phyloP scores from a whole-genome alignment of 331 rosid genomes.

The Cydonia oblonga region DNA sequence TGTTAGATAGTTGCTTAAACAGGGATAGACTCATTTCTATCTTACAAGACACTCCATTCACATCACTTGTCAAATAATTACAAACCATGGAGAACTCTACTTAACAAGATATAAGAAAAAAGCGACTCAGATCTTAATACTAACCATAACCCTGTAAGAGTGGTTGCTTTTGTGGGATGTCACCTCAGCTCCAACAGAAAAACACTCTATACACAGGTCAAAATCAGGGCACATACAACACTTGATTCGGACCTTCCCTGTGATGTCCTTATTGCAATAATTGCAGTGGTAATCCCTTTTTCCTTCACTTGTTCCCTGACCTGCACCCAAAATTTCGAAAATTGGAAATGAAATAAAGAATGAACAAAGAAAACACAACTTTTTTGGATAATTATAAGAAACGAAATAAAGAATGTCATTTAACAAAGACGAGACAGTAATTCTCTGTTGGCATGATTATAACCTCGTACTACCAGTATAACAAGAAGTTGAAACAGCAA shows the following conservation, averaged over 20 bases:
- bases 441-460: background rate
- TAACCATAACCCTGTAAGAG: constrained; percentile 85
- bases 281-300: constrained; percentile 91
- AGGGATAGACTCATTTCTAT: background rate
- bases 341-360: background rate
- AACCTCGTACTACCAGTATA: background rate
- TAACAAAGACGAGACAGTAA: background rate
- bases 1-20: background rate
- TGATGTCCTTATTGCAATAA: constrained; percentile 89
- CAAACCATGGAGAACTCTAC: background rate
- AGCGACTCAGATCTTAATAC: constrained; percentile 10
- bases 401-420: too few relatives aligned
- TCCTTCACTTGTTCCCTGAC: constrained; percentile 76
- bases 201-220: constrained; percentile 88
- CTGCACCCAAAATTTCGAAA: constrained; percentile 25
- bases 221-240: constrained; percentile 89
- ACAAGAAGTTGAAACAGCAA: background rate
- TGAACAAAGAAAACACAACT: background rate
- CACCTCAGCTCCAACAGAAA: constrained; percentile 94
- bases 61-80: background rate
- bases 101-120: background rate
- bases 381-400: background rate
- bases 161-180: constrained; percentile 85
- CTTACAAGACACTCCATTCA: background rate
- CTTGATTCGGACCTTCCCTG: constrained; percentile 89